Evolutionary conservation across 768 basidiomycete genomes (phyloP).

Genomic region (Boletus vinaceobasis): DNA sequence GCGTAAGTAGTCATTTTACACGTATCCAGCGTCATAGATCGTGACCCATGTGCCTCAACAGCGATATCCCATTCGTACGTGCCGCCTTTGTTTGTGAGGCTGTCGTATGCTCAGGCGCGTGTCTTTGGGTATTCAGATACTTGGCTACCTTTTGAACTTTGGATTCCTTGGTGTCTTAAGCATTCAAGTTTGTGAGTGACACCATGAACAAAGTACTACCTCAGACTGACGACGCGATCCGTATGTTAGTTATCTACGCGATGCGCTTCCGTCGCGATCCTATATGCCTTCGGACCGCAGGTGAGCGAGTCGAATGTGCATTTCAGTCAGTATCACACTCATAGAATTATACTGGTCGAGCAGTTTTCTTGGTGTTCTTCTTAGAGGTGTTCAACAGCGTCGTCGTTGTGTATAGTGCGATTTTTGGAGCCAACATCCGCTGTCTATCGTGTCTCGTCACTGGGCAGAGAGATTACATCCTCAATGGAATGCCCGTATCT

Average conservation of each 20-base stretch:
- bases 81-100: not conserved
- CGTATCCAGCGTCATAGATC: too few species aligned
- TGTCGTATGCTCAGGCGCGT: not conserved
- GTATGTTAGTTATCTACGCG: not conserved
- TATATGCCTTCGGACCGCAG: constrained; percentile 3
- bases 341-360: not conserved
- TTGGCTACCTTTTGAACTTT: constrained; percentile 12
- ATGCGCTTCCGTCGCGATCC: constrained; percentile 4
- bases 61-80: constrained; percentile 7
- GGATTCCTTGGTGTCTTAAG: constrained; percentile 1
- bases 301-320: not conserved
- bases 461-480: constrained; percentile 4
- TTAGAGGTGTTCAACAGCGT: constrained; percentile 7
- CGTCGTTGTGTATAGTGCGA: constrained; percentile 3
- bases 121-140: not conserved
- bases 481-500: not conserved
- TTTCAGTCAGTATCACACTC: not conserved
- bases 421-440: constrained; percentile 2
- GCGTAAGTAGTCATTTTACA: constrained; percentile 2
- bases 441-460: constrained; percentile 9
- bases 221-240: not conserved
- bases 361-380: constrained; percentile 5
- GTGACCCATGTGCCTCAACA: not conserved
- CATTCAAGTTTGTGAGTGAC: constrained; percentile 7
- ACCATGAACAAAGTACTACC: not conserved